Base-by-base conservation (phyloP, 768 basidiomycete species). In the Trichaptum fuscoviolaceum region DNA sequence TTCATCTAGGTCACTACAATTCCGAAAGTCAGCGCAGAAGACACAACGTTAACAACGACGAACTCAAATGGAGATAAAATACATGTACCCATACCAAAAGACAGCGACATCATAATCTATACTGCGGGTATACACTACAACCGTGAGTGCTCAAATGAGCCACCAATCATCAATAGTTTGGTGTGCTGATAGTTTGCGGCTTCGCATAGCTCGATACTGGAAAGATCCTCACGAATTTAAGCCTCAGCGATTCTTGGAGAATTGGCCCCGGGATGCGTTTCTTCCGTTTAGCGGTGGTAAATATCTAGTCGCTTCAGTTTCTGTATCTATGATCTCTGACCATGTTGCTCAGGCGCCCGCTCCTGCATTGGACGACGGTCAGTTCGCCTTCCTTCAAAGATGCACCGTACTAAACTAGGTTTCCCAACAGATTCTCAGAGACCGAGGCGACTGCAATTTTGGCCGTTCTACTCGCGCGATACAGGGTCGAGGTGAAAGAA, bases 161-260 rank as follows among this genome's bases (percentile, higher is more conserved):
- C n/a, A 18, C 18, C 9, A 61, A 7, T 34, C 30, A 25, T 7
- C 59, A 23, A 20, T 3, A 34, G 23, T 60, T 7, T 61, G 30
- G 30, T 8, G 30, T 30, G 30, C 2, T 30, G 30, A 30, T 61
- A 12, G 24, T 61, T 24, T 24, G 3, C 24, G 24, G 15, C 15
- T 30, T 18, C 64, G 17, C 30, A 20, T 67, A 86, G 85, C 85
- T 27, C 79, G 80, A 36, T 85, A 85, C 70, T 87, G 86, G 85
- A 73, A 82, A 63, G 79, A 86, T 58, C 85, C 86, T 2, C 68
- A 82, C 34, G 69, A 69, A 8, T 87, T 85, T 73, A 78, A 77
- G 20, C 79, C 79, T 6, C 72, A 73, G 36, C 70, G 79, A 30
- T 79, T 79, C 68, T 64, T 77, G 1, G 70, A 70, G 25, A 73